phyloP scores from a whole-genome alignment of 2,329 filamentous ascomycete species.

The Trichoderma sp. region DNA sequence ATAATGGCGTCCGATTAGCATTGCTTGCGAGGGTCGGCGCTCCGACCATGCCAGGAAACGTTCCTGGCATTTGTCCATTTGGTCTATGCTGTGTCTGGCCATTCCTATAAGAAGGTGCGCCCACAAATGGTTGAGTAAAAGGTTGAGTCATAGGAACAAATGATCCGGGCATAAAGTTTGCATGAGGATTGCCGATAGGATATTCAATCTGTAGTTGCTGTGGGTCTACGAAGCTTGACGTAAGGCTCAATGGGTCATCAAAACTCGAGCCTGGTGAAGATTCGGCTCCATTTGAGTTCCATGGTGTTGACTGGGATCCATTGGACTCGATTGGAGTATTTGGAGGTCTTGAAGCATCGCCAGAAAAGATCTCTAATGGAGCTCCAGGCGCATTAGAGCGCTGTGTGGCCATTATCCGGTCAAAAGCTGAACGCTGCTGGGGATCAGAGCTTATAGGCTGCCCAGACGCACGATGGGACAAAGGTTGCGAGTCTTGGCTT shows the following conservation, averaged over 20 bases:
- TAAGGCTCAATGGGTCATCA: not conserved
- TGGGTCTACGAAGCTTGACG: not conserved
- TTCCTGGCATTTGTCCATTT: constrained; percentile 20
- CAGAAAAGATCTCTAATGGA: constrained; percentile 1
- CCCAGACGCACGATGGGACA: not conserved
- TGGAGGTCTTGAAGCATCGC: not conserved
- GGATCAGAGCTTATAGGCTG: not conserved
- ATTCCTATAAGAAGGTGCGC: not conserved
- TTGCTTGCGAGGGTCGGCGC: constrained; percentile 9
- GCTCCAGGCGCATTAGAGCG: constrained; percentile 25
- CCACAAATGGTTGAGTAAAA: not conserved
- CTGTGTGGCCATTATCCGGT: constrained; percentile 29
- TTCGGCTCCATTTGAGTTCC: not conserved
- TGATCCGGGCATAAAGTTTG: not conserved
- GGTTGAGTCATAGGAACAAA: not conserved
- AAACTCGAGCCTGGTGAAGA: not conserved
- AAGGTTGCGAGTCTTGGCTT: constrained; percentile 30
- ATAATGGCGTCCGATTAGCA: constrained; percentile 32
- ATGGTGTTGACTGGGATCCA: not conserved
- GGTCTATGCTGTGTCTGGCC: not conserved
- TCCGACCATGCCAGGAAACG: not conserved
- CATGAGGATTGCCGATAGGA: not conserved
- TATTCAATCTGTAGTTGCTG: not conserved
- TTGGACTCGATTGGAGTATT: not conserved
- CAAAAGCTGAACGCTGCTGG: constrained; percentile 24